Base-by-base conservation (phyloP, 352 stramenopile genomes). In the Phytophthora parvispora region DNA sequence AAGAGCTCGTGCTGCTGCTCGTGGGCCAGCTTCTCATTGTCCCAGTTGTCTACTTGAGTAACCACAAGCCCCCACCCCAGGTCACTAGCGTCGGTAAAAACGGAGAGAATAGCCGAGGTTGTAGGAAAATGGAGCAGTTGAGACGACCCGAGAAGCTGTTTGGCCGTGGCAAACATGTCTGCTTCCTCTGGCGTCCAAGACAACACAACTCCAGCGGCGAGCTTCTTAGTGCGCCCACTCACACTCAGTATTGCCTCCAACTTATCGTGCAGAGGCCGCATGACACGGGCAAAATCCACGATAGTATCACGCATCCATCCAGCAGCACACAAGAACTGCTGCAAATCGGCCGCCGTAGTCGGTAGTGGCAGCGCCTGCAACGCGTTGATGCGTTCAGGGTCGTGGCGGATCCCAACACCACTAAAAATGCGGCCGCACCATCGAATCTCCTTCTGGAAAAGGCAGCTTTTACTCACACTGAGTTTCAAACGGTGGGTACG, bases 351-450 rank as follows among this genome's bases (percentile, higher is more conserved):
- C 1, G 53, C 62, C 0, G 49, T 70, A 13, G 8, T 42, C 2
- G 72, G 55, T 6, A 48, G 8, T 12, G 60, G 55, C 15, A 77
- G 29, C 15, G 4, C 3, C 20, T 24, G 40, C 0, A 67, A 9
- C 15, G 54, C n/a, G 5, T 38, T n/a, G 22, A 78, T 42, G 18
- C 60, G 43, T 2, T 32, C 43, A 1, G 71, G 42, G 20, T 72
- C 55, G 5, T 72, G 58, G 0, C 60, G 31, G 5, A 75, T 36
- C 6, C 60, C 65, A 34, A 12, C 4, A 8, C 45, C 55, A 18
- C 38, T 60, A 15, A 75, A 51, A 16, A 72, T 18, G n/a, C 29
- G 29, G 1, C 70, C 67, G 47, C 67, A 76, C 72, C 72, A 76
- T 10, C 40, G 32, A 5, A 77, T 51, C 32, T 45, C 29, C 16